Evolutionary conservation across 2,329 filamentous ascomycete species (phyloP).

Genomic region (Microdochium nivale): DNA sequence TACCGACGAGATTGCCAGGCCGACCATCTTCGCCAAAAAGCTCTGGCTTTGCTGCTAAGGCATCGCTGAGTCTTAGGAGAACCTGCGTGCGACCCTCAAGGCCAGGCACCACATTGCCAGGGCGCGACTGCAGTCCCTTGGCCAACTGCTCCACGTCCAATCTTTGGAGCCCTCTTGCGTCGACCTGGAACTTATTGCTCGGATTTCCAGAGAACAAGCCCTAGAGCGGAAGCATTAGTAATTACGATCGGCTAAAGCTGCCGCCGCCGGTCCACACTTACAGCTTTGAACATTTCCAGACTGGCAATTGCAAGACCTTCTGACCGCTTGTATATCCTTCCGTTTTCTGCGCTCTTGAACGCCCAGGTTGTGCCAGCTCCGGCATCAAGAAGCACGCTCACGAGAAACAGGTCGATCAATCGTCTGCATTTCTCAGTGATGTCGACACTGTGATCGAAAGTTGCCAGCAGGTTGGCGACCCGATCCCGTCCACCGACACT

Average conservation of each 20-base stretch:
- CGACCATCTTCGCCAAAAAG: slow-evolving; percentile 78
- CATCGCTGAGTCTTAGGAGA: slow-evolving; percentile 64
- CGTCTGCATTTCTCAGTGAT: slow-evolving; percentile 65
- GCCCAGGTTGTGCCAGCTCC: slow-evolving; percentile 87
- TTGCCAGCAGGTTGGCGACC: slow-evolving; percentile 60
- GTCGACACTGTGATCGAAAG: slow-evolving; percentile 62
- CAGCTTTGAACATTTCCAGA: slow-evolving; percentile 85
- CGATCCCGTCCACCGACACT: slow-evolving; percentile 70
- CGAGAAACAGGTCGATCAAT: slow-evolving; percentile 67
- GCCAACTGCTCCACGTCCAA: slow-evolving; percentile 69
- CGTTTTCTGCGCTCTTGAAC: slow-evolving; percentile 64
- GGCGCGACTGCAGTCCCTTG: slow-evolving; percentile 75
- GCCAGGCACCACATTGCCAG: slow-evolving; percentile 74
- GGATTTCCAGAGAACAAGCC: slow-evolving; percentile 81
- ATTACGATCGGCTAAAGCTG: slow-evolving; percentile 2
- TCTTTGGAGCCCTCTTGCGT: slow-evolving; percentile 68
- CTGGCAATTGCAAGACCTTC: slow-evolving; percentile 71
- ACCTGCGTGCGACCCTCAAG: slow-evolving; percentile 77
- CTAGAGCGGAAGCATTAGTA: slow-evolving; percentile 18
- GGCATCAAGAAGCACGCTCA: slow-evolving; percentile 77
- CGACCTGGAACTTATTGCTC: slow-evolving; percentile 79
- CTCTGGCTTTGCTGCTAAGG: slow-evolving; percentile 65
- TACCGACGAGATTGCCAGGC: slow-evolving; percentile 91
- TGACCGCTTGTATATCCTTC: slow-evolving; percentile 5
- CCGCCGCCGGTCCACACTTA: slow-evolving; percentile 17